Conservation (phyloP, 805 yeast genomes). For the Nakazawaea pomicola region DNA sequence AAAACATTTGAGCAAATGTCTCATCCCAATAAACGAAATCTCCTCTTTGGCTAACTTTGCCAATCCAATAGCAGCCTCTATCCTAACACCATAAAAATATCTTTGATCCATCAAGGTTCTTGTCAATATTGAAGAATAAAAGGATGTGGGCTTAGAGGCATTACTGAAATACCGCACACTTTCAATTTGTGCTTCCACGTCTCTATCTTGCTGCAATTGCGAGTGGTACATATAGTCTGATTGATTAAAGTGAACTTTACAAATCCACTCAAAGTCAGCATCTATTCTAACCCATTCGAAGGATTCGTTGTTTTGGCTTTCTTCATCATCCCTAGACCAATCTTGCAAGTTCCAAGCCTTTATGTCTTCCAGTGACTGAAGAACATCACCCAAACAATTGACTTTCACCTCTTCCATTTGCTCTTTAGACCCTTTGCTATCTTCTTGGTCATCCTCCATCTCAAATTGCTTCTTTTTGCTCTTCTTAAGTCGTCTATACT, state of each 20-base stretch:
- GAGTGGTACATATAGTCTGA: constrained; percentile 95
- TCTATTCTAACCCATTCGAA: constrained; percentile 98
- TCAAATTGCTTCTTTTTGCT: constrained; percentile 33
- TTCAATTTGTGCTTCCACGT: constrained; percentile 91
- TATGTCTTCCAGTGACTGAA: constrained; percentile 56
- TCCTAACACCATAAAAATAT: constrained; percentile 84
- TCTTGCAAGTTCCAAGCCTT: constrained; percentile 70
- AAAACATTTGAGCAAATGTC: constrained; percentile 66
- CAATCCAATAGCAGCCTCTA: constrained; percentile 80
- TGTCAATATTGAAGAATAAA: constrained; percentile 72
- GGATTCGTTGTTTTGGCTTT: constrained; percentile 68
- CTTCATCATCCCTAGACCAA: constrained; percentile 66
- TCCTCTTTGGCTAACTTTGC: constrained; percentile 60
- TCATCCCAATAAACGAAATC: constrained; percentile 64
- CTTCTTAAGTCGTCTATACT: constrained; percentile 76
- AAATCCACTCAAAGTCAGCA: constrained; percentile 96
- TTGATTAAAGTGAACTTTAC: constrained; percentile 72
- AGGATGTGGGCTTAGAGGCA: constrained; percentile 47
- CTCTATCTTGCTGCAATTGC: constrained; percentile 90
- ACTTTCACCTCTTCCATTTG: constrained; percentile 22
- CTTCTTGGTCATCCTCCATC: constrained; percentile 41
- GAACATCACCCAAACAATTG: constrained; percentile 70
- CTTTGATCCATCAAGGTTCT: constrained; percentile 80
- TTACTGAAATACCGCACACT: constrained; percentile 71
- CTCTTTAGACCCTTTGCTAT: constrained; percentile 20